Conservation (phyloP, 257 asterid species). For the Voacanga thouarsii region DNA sequence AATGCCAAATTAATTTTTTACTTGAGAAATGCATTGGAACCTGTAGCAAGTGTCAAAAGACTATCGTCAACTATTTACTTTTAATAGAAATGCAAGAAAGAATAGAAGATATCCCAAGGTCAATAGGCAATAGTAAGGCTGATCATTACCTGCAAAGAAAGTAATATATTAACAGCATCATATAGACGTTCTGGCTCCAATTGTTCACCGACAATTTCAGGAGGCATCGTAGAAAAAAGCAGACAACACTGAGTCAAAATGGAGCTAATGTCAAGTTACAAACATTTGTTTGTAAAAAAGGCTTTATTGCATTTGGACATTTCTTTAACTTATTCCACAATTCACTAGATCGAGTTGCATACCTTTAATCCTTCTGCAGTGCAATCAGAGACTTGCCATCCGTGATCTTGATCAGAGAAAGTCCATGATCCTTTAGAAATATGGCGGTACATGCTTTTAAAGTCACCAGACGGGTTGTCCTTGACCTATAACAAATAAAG, state of each 20-base stretch:
- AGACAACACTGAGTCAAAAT: constrained; percentile 62
- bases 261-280: not conserved
- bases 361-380: constrained; percentile 96
- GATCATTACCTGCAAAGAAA: constrained; percentile 62
- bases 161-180: constrained; percentile 70
- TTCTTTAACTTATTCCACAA: not conserved
- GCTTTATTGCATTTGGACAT: not conserved
- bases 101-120: not conserved
- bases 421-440: constrained; percentile 94
- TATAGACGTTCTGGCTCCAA: constrained; percentile 60
- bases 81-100: not conserved
- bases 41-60: not conserved
- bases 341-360: not conserved
- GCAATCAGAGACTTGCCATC: constrained; percentile 98
- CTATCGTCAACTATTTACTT: not conserved
- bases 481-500: constrained; percentile 43
- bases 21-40: not conserved
- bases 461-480: constrained; percentile 80
- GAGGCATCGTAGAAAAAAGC: constrained; percentile 71
- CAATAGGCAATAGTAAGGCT: not conserved
- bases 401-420: constrained; percentile 93
- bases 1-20: not conserved
- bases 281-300: not conserved
- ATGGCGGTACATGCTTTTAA: constrained; percentile 72
- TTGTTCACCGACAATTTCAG: constrained; percentile 66